Evolutionary conservation across 306 rosid species (phyloP).

Genomic region (Casuarina equisetifolia): DNA sequence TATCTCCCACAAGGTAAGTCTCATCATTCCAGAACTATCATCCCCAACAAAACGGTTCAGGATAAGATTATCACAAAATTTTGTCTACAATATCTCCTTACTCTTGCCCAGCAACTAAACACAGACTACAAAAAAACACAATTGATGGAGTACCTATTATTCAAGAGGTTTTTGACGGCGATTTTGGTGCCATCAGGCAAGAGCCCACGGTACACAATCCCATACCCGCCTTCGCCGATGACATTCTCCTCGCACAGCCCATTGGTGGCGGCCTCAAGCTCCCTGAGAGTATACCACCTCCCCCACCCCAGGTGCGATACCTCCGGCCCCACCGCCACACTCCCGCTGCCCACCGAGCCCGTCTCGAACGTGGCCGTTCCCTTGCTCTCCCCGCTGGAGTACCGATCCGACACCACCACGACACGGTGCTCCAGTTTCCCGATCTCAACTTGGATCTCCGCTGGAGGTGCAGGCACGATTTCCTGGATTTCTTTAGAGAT

Average conservation of each 20-base stretch:
- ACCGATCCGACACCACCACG: conserved; percentile 62
- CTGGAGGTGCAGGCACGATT: conserved; percentile 35
- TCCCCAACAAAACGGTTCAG: background rate
- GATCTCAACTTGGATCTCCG: conserved; percentile 72
- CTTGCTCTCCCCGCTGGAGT: conserved; percentile 84
- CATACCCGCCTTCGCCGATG: conserved; percentile 97
- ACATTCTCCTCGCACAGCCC: conserved; percentile 79
- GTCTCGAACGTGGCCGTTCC: conserved; percentile 45
- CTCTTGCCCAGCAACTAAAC: conserved; percentile 10
- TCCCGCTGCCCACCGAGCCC: conserved; percentile 56
- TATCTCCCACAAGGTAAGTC: conserved; percentile 10
- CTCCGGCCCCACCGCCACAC: conserved; percentile 63
- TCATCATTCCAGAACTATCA: background rate
- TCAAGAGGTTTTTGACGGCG: conserved; percentile 93
- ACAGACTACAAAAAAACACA: conserved; percentile 6
- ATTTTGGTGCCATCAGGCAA: conserved; percentile 69
- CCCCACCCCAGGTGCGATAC: conserved; percentile 99
- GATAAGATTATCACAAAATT: background rate
- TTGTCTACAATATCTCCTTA: background rate
- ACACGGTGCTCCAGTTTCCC: conserved; percentile 72
- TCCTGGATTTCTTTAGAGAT: conserved; percentile 85
- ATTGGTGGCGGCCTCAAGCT: conserved; percentile 88
- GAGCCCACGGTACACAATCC: conserved; percentile 79
- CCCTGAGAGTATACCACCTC: conserved; percentile 86
- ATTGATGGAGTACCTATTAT: conserved; percentile 62